These are phyloP conservation scores for Chiua virens DNA, from an alignment of 768 basidiomycete species.

Conservation along the genomic window DNA sequence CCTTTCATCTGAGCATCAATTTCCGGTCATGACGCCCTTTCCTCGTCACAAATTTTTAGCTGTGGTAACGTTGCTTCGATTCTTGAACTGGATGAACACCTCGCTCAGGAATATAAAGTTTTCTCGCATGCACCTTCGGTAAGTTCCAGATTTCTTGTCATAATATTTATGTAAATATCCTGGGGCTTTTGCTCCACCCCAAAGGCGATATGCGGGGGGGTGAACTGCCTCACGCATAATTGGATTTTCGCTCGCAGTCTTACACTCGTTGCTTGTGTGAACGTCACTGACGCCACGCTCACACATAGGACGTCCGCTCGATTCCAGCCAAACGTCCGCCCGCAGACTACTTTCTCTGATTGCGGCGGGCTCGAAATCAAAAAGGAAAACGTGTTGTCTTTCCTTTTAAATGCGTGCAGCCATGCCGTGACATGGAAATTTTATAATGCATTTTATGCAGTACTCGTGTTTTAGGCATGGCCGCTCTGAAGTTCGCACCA, in stretches of 20 bases:
- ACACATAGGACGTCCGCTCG: slow-evolving; percentile 74
- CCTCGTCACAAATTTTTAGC: slow-evolving; percentile 39
- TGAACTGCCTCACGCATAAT: slow-evolving; percentile 4
- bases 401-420: slow-evolving; percentile 13
- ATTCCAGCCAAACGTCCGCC: slow-evolving; percentile 83
- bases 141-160: slow-evolving; percentile 31
- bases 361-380: background rate
- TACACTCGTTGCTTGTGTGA: no score
- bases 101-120: slow-evolving; percentile 94
- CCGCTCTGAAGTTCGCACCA: slow-evolving; percentile 15
- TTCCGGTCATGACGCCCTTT: slow-evolving; percentile 22
- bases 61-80: slow-evolving; percentile 97
- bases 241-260: slow-evolving; percentile 3
- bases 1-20: slow-evolving; percentile 19
- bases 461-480: slow-evolving; percentile 32
- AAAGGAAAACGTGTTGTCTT: slow-evolving; percentile 8
- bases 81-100: slow-evolving; percentile 88
- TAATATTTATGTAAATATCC: slow-evolving; percentile 14
- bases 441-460: slow-evolving; percentile 10
- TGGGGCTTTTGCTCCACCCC: slow-evolving; percentile 11
- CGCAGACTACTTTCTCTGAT: slow-evolving; percentile 81
- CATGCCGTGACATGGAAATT: slow-evolving; percentile 20
- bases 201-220: slow-evolving; percentile 31
- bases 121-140: slow-evolving; percentile 89
- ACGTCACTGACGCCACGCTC: background rate